A percentile compares a stretch with the other conserved stretches of the same genome.
Evolutionary conservation across 352 stramenopile genomes (phyloP).

Genomic region (Phytophthora sp.): DNA sequence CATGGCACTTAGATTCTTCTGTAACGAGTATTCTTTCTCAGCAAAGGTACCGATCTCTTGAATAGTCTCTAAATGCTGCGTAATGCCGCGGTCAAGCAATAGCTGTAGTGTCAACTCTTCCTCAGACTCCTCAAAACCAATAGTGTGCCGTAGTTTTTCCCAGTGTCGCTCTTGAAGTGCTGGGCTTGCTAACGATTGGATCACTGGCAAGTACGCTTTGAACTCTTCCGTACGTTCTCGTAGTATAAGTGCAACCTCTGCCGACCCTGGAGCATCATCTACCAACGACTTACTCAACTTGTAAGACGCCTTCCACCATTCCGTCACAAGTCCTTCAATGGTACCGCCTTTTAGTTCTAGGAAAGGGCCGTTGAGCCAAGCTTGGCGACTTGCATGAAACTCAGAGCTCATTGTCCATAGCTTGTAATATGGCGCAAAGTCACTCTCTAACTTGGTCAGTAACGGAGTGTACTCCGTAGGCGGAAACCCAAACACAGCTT

Average conservation of each 20-base stretch:
- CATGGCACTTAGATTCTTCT: slow-evolving; percentile 95
- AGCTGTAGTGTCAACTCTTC: slow-evolving; percentile 87
- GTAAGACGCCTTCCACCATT: slow-evolving; percentile 94
- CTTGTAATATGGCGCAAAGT: slow-evolving; percentile 93
- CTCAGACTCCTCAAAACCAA: slow-evolving; percentile 88
- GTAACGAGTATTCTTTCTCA: slow-evolving; percentile 95
- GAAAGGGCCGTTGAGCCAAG: slow-evolving; percentile 94
- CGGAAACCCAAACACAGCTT: slow-evolving; percentile 94
- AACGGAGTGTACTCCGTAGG: slow-evolving; percentile 91
- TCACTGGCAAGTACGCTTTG: slow-evolving; percentile 91
- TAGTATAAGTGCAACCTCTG: slow-evolving; percentile 87
- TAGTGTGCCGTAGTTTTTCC: slow-evolving; percentile 89
- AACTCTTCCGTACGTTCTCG: slow-evolving; percentile 94
- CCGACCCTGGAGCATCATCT: slow-evolving; percentile 87
- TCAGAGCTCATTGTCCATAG: slow-evolving; percentile 96
- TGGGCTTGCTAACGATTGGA: slow-evolving; percentile 91
- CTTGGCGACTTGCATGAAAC: slow-evolving; percentile 91
- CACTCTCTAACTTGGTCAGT: slow-evolving; percentile 80
- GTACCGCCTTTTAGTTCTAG: slow-evolving; percentile 88
- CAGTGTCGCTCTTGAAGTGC: slow-evolving; percentile 94
- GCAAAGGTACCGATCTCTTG: slow-evolving; percentile 91
- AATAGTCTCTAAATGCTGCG: slow-evolving; percentile 90
- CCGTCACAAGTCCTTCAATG: slow-evolving; percentile 91
- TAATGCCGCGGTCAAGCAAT: slow-evolving; percentile 84
- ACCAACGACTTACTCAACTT: slow-evolving; percentile 92